Conservation (phyloP, 1,284 basidiomycete genomes). For the Heterobasidion occidentale region DNA sequence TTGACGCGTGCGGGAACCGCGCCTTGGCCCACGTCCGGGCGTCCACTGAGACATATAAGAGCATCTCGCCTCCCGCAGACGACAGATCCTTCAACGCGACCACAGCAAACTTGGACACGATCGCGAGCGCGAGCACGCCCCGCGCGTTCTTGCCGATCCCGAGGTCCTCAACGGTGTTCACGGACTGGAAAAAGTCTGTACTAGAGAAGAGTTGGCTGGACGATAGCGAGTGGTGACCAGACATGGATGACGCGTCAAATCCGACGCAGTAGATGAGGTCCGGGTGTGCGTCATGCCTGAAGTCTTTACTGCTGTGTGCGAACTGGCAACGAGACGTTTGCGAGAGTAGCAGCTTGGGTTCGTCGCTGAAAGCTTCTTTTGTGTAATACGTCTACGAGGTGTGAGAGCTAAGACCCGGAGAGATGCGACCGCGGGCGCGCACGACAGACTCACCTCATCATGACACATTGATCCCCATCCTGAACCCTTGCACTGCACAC, state of each 20-base stretch:
- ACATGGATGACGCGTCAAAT: conserved; percentile 53
- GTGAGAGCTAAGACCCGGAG: neutral
- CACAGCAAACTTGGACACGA: conserved; percentile 86
- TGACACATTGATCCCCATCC: conserved; percentile 66
- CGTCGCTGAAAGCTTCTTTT: conserved; percentile 66
- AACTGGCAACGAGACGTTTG: conserved; percentile 80
- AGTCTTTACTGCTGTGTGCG: conserved; percentile 75
- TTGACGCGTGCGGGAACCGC: conserved; percentile 80
- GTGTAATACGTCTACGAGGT: conserved; percentile 73
- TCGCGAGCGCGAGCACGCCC: conserved; percentile 84
- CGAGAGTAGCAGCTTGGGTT: conserved; percentile 48
- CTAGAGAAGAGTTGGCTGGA: conserved; percentile 75
- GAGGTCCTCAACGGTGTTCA: conserved; percentile 67
- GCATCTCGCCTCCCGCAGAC: conserved; percentile 58
- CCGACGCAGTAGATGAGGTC: conserved; percentile 85
- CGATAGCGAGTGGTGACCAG: conserved; percentile 44
- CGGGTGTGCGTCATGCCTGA: conserved; percentile 64
- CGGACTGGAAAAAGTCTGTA: conserved; percentile 72
- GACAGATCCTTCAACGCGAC: conserved; percentile 72
- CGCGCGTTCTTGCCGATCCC: conserved; percentile 78
- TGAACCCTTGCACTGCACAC: conserved; percentile 52
- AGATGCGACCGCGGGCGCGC: neutral
- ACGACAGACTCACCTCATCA: conserved; percentile 52
- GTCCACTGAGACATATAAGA: conserved; percentile 80
- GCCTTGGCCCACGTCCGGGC: conserved; percentile 77